Evolutionary conservation across 2,329 filamentous ascomycete genomes (phyloP).

Genomic region (Polytolypa hystricis): DNA sequence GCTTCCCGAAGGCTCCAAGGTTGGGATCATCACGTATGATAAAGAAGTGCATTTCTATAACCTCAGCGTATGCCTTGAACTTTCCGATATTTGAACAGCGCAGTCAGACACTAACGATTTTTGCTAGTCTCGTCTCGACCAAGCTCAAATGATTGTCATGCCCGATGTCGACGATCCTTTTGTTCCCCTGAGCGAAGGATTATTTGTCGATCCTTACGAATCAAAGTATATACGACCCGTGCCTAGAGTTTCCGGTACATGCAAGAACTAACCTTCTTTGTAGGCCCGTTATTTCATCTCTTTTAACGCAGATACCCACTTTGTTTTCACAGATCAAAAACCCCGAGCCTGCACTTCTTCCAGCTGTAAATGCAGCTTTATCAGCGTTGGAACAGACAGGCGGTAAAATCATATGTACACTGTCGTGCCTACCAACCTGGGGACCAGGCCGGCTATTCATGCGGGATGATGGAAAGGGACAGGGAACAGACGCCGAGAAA

Average conservation of each 20-base stretch:
- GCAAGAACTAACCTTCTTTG: conserved; percentile 16
- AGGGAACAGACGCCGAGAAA: conserved; percentile 79
- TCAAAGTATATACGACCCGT: conserved; percentile 49
- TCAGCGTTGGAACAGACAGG: conserved; percentile 77
- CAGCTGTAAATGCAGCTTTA: conserved; percentile 71
- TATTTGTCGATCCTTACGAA: conserved; percentile 91
- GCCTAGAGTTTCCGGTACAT: background rate
- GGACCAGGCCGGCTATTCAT: conserved; percentile 77
- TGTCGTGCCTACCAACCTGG: conserved; percentile 81
- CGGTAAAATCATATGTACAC: conserved; percentile 81
- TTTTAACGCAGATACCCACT: conserved; percentile 70
- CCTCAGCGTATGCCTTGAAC: conserved; percentile 53
- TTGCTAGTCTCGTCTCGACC: conserved; percentile 57
- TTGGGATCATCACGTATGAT: conserved; percentile 93
- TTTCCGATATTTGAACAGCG: conserved; percentile 1
- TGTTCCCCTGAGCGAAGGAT: conserved; percentile 75
- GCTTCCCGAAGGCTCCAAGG: conserved; percentile 69
- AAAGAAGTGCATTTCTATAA: conserved; percentile 98
- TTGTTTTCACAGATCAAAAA: conserved; percentile 85
- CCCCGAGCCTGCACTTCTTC: conserved; percentile 77
- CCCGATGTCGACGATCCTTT: conserved; percentile 95
- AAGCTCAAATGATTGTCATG: conserved; percentile 98
- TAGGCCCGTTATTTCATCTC: conserved; percentile 67
- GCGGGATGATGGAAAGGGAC: conserved; percentile 77
- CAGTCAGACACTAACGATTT: conserved; percentile 15